Evolutionary conservation across 257 asterid species (phyloP), one percentile per base, ranked within the genome.

Genomic region (Petunia secreta): DNA sequence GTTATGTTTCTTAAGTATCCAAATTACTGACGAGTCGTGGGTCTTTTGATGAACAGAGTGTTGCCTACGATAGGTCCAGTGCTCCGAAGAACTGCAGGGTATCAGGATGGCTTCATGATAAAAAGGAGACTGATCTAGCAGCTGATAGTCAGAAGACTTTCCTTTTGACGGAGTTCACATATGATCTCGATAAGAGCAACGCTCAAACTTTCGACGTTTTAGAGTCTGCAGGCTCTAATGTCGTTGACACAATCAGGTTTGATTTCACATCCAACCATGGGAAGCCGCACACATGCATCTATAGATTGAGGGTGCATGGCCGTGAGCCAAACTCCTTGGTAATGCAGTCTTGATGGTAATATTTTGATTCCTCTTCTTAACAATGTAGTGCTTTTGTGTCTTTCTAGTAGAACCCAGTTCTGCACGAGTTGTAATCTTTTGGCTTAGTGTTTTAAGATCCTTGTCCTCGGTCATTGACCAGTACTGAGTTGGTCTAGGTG

Each of bases 21-120:
- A 73, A 73, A 11, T 13, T 50, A 50, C 77, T 73, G 36, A 73
- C 62, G 11, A 50, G 11, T 11, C 44, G 2, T 52, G 3, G 3
- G 62, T 73, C 84, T n/a, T 79, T 39, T 55, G n/a, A n/a, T 83
- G 85, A 57, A 81, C 94, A 95, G 99, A 89, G 93, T 38, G 99
- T 92, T 74, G 97, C 99, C 13, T 93, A 88, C 83, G 97, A 95
- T 83, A 88, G 97, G 85, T 87, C 99, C 54, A 93, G 99, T 85
- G 98, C 99, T 80, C 99, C 99, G 60, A 92, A 93, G 84, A 62
- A 87, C 82, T 90, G 99, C 89, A 85, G 93, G 86, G 90, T 95
- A 44, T 92, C 89, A 13, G 99, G 99, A 86, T 93, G 95, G 97
- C 76, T 86, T 82, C 91, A 89, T 74, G 88, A 82, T 68, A 63